phyloP scores from a whole-genome alignment of 805 yeast species.

The Tetrapisispora pingtungensis region DNA sequence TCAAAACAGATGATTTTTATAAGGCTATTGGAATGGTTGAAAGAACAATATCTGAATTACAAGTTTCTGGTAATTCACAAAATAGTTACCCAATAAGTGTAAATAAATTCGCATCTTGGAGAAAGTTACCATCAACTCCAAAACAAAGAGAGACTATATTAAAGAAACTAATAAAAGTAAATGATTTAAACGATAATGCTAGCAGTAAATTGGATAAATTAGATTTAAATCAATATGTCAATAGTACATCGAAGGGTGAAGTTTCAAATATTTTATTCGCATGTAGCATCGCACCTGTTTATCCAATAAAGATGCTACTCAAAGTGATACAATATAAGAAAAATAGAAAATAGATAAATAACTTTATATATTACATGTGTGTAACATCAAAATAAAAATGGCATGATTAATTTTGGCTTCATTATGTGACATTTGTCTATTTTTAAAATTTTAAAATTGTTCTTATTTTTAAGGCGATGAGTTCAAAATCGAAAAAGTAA shows the following conservation, averaged over 20 bases:
- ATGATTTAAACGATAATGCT: background rate
- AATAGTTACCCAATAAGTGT: constrained; percentile 2
- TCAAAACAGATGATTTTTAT: constrained; percentile 4
- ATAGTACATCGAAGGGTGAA: constrained; percentile 18
- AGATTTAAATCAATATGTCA: constrained; percentile 2
- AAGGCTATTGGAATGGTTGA: constrained; percentile 16
- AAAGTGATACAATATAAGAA: constrained; percentile 11
- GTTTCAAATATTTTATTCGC: constrained; percentile 24
- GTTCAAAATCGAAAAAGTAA: no score
- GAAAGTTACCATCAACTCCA: constrained; percentile 20
- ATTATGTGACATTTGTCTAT: no score
- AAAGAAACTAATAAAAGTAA: constrained; percentile 6
- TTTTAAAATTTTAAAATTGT: no score
- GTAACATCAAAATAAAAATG: no score
- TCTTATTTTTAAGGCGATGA: no score
- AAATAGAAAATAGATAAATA: background rate
- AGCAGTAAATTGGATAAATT: constrained; percentile 1
- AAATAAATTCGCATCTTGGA: constrained; percentile 29
- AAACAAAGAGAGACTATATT: constrained; percentile 18
- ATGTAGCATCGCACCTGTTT: constrained; percentile 22
- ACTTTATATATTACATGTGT: no score
- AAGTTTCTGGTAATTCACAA: constrained; percentile 4
- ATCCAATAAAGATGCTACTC: constrained; percentile 17
- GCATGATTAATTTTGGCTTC: no score
- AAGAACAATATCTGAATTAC: constrained; percentile 13